Evolutionary conservation across 1,284 basidiomycete species (phyloP).

Genomic region (Farysia itapuensis): DNA sequence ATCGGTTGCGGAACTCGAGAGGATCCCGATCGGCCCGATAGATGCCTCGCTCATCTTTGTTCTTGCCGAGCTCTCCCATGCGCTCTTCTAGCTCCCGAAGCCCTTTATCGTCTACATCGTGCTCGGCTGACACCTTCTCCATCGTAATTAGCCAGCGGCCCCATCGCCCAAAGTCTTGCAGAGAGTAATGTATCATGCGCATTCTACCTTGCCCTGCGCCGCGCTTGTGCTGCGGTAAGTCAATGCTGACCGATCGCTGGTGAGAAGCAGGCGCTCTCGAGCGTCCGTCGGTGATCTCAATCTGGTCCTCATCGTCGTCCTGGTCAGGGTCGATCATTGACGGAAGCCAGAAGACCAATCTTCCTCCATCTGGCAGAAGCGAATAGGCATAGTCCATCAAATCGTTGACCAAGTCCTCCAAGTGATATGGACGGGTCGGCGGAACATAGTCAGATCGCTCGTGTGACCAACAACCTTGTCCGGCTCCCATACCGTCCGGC

Average conservation of each 20-base stretch:
- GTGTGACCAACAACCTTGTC: slow-evolving; percentile 41
- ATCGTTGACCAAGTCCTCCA: slow-evolving; percentile 80
- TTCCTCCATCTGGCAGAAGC: slow-evolving; percentile 79
- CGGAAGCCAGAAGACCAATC: slow-evolving; percentile 78
- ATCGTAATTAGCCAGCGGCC: slow-evolving; percentile 66
- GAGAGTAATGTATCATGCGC: slow-evolving; percentile 71
- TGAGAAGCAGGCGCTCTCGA: slow-evolving; percentile 58
- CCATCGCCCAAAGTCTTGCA: slow-evolving; percentile 96
- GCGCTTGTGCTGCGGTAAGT: slow-evolving; percentile 30
- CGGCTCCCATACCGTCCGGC: slow-evolving; percentile 49
- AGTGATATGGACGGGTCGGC: slow-evolving; percentile 86
- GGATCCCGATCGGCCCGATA: slow-evolving; percentile 40
- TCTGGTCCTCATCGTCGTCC: slow-evolving; percentile 15
- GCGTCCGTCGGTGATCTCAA: slow-evolving; percentile 63
- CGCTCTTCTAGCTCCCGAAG: slow-evolving; percentile 21
- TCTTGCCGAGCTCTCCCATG: slow-evolving; percentile 28
- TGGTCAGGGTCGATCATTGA: slow-evolving; percentile 46
- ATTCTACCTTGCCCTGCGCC: slow-evolving; percentile 29
- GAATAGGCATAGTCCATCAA: slow-evolving; percentile 80
- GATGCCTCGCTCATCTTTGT: slow-evolving; percentile 28
- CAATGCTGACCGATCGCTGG: slow-evolving; percentile 69
- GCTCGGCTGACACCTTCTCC: slow-evolving; percentile 40
- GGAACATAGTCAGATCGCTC: slow-evolving; percentile 61
- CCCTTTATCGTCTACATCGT: slow-evolving; percentile 22
- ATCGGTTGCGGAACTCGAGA: slow-evolving; percentile 46